A percentile compares a stretch with the other conserved stretches of the same genome.
phyloP scores from a whole-genome alignment of 2,329 filamentous ascomycete genomes.

The Onygenales sp. region DNA sequence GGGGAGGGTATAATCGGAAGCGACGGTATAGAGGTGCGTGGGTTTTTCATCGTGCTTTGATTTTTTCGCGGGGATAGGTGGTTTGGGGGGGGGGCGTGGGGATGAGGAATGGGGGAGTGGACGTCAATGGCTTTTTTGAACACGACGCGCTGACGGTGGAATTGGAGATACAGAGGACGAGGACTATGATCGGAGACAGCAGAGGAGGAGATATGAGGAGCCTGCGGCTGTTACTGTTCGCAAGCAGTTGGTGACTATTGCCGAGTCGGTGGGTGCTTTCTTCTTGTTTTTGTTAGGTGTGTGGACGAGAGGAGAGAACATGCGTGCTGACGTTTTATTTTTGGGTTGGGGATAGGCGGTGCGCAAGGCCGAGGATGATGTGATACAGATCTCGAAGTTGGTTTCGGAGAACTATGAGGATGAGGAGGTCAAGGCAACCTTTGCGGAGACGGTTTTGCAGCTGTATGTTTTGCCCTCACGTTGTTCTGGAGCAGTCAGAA shows the following conservation, averaged over 20 bases:
- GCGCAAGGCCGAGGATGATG: slow-evolving; percentile 69
- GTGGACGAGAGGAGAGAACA: not conserved
- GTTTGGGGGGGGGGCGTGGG: not conserved
- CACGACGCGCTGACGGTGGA: not conserved
- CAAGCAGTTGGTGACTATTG: slow-evolving; percentile 68
- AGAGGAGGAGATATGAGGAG: slow-evolving; percentile 64
- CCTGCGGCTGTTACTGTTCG: slow-evolving; percentile 63
- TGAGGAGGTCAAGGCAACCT: slow-evolving; percentile 62
- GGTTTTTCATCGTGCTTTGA: not conserved
- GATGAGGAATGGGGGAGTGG: not conserved
- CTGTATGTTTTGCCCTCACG: slow-evolving; percentile 42
- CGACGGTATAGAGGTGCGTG: slow-evolving; percentile 65
- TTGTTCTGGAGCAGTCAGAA: slow-evolving; percentile 12
- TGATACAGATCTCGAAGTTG: slow-evolving; percentile 62
- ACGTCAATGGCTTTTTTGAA: not conserved
- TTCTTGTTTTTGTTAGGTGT: not conserved
- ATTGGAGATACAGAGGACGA: slow-evolving; percentile 54
- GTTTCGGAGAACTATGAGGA: slow-evolving; percentile 81
- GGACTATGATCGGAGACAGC: slow-evolving; percentile 59
- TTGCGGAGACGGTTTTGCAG: slow-evolving; percentile 65
- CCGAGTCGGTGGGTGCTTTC: slow-evolving; percentile 52
- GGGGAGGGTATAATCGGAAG: slow-evolving; percentile 56
- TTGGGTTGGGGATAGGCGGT: slow-evolving; percentile 40
- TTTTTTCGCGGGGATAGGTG: not conserved
- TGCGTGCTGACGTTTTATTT: slow-evolving; percentile 3